Evolutionary conservation across 2,329 filamentous ascomycete species (phyloP).

Genomic region (Nothophoma quercina): DNA sequence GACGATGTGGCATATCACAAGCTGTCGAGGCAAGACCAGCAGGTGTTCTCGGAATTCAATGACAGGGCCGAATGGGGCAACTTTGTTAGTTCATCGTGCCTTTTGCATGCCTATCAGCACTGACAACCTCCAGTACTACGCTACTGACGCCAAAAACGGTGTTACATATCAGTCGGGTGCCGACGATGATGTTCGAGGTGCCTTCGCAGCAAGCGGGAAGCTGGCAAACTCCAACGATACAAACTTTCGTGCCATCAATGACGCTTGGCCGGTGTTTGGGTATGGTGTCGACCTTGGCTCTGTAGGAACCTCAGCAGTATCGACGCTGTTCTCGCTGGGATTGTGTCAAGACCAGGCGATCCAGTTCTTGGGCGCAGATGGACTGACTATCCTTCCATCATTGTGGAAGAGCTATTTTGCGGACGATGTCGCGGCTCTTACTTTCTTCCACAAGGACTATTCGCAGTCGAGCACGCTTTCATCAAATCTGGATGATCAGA

Average conservation of each 20-base stretch:
- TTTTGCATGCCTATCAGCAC: slow-evolving; percentile 68
- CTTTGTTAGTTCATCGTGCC: slow-evolving; percentile 75
- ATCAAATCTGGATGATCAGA: slow-evolving; percentile 73
- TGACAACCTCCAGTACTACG: slow-evolving; percentile 71
- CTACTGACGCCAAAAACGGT: slow-evolving; percentile 59
- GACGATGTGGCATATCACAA: slow-evolving; percentile 73
- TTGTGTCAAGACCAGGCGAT: slow-evolving; percentile 80
- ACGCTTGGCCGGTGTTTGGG: slow-evolving; percentile 82
- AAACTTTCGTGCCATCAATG: slow-evolving; percentile 72
- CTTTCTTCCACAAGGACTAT: slow-evolving; percentile 80
- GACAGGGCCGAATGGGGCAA: slow-evolving; percentile 87
- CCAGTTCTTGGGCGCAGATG: slow-evolving; percentile 78
- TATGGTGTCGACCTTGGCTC: slow-evolving; percentile 60
- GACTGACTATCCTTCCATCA: slow-evolving; percentile 78
- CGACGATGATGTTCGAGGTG: slow-evolving; percentile 55
- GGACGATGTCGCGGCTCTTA: slow-evolving; percentile 67
- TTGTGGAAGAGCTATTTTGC: slow-evolving; percentile 80
- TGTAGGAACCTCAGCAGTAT: slow-evolving; percentile 15
- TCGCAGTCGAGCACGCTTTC: slow-evolving; percentile 68
- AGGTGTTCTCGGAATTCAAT: slow-evolving; percentile 72
- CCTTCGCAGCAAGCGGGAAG: slow-evolving; percentile 71
- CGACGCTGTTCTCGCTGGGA: slow-evolving; percentile 72
- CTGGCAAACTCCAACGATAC: slow-evolving; percentile 72
- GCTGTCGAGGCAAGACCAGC: slow-evolving; percentile 65
- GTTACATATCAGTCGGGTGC: slow-evolving; percentile 58